Conservation (phyloP, 2,329 filamentous ascomycete genomes). For the Xenoacremonium recifei region DNA sequence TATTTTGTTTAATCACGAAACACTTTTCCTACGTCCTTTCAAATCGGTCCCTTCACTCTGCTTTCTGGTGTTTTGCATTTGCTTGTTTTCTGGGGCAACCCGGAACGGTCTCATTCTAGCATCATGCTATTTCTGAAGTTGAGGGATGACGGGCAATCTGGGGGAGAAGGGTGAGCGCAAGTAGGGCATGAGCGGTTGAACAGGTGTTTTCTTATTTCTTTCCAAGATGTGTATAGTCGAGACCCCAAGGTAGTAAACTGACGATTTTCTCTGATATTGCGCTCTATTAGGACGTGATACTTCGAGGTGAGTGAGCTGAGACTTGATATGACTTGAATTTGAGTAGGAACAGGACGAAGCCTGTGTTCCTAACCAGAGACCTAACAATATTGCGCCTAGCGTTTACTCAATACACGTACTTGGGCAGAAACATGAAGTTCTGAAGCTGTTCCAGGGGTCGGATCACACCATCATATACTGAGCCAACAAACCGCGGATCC, state of each 20-base stretch:
- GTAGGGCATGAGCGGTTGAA: background rate
- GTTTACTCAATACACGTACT: too few species aligned
- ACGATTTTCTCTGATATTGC: too few species aligned
- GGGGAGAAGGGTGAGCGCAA: background rate
- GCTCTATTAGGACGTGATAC: background rate
- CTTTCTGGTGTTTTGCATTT: slow-evolving; percentile 9
- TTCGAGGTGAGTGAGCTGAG: too few species aligned
- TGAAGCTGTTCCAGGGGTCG: too few species aligned
- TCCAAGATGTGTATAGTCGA: background rate
- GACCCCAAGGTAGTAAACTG: background rate
- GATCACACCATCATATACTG: too few species aligned
- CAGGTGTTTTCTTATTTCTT: slow-evolving; percentile 7
- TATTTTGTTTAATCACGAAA: slow-evolving; percentile 54
- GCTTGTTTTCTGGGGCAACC: slow-evolving; percentile 6
- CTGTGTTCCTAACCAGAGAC: too few species aligned
- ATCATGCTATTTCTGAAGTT: slow-evolving; percentile 1
- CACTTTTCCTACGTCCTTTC: slow-evolving; percentile 27
- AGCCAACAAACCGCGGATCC: too few species aligned
- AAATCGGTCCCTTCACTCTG: slow-evolving; percentile 7
- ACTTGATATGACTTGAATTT: too few species aligned
- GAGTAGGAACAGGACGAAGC: too few species aligned
- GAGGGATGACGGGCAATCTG: background rate
- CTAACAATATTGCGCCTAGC: too few species aligned
- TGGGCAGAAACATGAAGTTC: too few species aligned
- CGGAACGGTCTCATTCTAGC: slow-evolving; percentile 6